These are phyloP conservation scores for Phytophthora citricola DNA, from an alignment of 352 stramenopile genomes.

Conservation along the genomic window DNA sequence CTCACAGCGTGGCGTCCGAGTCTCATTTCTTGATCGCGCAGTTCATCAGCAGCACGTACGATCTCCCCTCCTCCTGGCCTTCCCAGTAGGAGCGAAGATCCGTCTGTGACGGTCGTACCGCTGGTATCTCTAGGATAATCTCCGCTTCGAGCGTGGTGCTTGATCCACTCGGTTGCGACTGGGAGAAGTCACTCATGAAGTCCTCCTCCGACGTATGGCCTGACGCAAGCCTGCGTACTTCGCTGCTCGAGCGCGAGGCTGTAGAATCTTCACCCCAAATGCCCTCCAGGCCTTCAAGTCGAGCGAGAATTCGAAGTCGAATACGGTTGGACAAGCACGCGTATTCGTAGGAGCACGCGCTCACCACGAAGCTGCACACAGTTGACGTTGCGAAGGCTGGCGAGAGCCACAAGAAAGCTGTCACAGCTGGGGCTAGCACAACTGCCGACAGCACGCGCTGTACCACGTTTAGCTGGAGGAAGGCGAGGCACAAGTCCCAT, in stretches of 20 bases:
- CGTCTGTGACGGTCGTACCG: conserved; percentile 3
- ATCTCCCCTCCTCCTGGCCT: conserved; percentile 33
- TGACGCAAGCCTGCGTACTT: background rate
- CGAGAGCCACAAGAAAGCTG: conserved; percentile 69
- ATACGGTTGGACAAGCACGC: conserved; percentile 73
- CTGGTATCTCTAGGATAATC: background rate
- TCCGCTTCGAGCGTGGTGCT: background rate
- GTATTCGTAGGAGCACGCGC: conserved; percentile 75
- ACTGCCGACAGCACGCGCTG: conserved; percentile 64
- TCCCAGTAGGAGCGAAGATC: conserved; percentile 21
- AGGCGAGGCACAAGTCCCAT: background rate
- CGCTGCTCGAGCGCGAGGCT: background rate
- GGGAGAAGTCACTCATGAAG: conserved; percentile 1
- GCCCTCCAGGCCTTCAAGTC: conserved; percentile 38
- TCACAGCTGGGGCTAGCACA: conserved; percentile 66
- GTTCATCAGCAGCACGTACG: conserved; percentile 26
- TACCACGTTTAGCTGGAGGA: conserved; percentile 53
- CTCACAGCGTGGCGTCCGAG: conserved; percentile 37
- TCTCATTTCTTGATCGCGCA: conserved; percentile 23
- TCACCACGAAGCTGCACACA: conserved; percentile 63
- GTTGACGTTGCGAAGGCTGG: conserved; percentile 66
- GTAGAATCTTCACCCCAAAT: conserved; percentile 22
- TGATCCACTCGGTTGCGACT: background rate
- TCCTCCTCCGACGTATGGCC: conserved; percentile 8
- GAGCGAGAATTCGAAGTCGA: conserved; percentile 50